Base-by-base conservation (phyloP, 768 basidiomycete species). In the Russula dissimulans region DNA sequence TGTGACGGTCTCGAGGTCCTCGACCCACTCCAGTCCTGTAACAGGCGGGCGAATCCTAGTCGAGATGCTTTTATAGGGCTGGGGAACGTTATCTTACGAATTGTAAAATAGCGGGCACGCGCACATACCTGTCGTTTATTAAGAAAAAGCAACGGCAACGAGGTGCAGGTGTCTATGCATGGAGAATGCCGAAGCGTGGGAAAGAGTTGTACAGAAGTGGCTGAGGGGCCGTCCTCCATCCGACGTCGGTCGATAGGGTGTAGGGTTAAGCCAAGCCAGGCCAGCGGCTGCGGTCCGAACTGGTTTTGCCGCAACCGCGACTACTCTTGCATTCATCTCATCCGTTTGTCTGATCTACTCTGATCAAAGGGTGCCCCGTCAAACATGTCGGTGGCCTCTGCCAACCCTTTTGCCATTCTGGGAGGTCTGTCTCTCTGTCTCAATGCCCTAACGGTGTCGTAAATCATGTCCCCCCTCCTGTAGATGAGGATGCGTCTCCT, bases 21-120 rank as follows among this genome's bases (percentile, higher is more conserved):
- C 79, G 85, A 87, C 78, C 81, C 78, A 75, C 85, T 68, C 81
- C 81, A 80, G 75, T 86, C 87, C 83, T 74, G 64, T 71, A 46
- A 63, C 62, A 71, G 81, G 88, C 81, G 86, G 82, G 80, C 83
- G 75, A 76, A 74, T 83, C 88, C 68, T 91, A 86, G 79, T 84
- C 80, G 85, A 90, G 89, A 91, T 91, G 89, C 89, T 91, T 91
- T 89, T 82, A 70, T 76, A 75, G 70, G 80, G 81, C 87, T 89
- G 64, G 12, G 54, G 55, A 41, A 39, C 49, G 41, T 49, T 29
- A 26, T 5, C 10, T n/a, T 44, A 45, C 32, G 45, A 11, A 48
- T 22, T 12, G 3, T 29, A n/a, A 34, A 5, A 17, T 31, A n/a
- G 44, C 31, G 3, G 61, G 10, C 3, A 52, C 22, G 34, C 54